Evolutionary conservation across 768 basidiomycete genomes (phyloP), one percentile per base, ranked within the genome.

Genomic region (Holtermanniella nyarrowii): DNA sequence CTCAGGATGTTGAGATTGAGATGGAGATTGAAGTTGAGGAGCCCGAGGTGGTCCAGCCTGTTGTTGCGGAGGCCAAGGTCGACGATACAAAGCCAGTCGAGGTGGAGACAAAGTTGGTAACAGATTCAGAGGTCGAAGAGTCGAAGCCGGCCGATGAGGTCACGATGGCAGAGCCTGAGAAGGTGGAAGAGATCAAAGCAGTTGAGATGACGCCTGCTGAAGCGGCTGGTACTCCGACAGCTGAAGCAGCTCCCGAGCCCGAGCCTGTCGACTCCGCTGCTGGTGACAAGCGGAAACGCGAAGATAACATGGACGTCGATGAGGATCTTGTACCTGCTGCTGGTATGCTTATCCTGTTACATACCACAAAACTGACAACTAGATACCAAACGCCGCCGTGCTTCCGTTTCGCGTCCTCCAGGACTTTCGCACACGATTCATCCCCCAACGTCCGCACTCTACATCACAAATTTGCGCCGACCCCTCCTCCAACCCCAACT

Each of bases 391-490:
- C 48, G 51, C 31, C 31, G 37, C 24, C 51, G 52, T 40, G 37
- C 13, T 49, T 54, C 48, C 39, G 27, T 20, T 46, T 51, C n/a
- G 44, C 54, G 68, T 3, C 68, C 69, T 12, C 22, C 50, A 3
- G 48, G 49, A 1, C 52, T 71, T 1, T 55, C 63, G 3, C 69
- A 71, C 43, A 52, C 67, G 20, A 49, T 46, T 3, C 63, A 71
- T 48, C 70, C 63, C 13, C 69, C 72, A 0, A 70, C 70, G 1
- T 53, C 51, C 11, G 58, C 61, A 1, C 22, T 73, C 5, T 70
- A 69, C 60, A 68, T 73, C 47, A 52, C 58, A 26, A 67, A 68
- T 47, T 62, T 73, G 3, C 59, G 61, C 20, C 61, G 72, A 46
- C 72, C 72, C 40, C 51, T 71, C 5, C 54, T 61, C 0, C 53